phyloP scores from a whole-genome alignment of 1,284 basidiomycete genomes.

The Xerocomus amazonicus region DNA sequence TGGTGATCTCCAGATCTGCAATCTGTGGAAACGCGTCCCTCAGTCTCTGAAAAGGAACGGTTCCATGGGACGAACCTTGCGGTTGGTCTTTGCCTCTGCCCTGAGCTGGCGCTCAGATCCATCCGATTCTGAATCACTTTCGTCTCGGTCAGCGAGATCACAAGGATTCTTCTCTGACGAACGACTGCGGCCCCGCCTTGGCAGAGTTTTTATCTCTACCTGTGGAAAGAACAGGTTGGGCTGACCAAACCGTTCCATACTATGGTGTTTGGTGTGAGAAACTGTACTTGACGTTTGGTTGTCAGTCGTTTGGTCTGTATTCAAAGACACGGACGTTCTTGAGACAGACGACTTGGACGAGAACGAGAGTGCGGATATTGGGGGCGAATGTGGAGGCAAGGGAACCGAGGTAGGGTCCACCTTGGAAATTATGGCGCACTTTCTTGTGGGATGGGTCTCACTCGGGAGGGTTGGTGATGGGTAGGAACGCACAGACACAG shows the following conservation, averaged over 20 bases:
- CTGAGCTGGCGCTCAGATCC: constrained; percentile 53
- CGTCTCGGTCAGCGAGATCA: constrained; percentile 5
- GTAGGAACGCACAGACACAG: constrained; percentile 31
- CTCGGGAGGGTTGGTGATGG: constrained; percentile 36
- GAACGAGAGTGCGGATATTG: constrained; percentile 63
- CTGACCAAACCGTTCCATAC: constrained; percentile 12
- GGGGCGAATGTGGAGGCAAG: constrained; percentile 63
- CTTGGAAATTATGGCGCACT: constrained; percentile 30
- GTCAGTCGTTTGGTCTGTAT: constrained; percentile 34
- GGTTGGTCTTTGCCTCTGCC: constrained; percentile 70
- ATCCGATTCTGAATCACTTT: constrained; percentile 34
- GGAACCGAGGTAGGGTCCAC: constrained; percentile 55
- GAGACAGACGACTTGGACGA: constrained; percentile 67
- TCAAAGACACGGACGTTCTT: constrained; percentile 43
- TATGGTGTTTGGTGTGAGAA: constrained; percentile 11
- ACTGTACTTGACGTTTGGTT: constrained; percentile 22
- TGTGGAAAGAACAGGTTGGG: constrained; percentile 10
- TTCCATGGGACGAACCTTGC: constrained; percentile 53
- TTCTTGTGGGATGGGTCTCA: constrained; percentile 31
- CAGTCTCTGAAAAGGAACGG: constrained; percentile 1
- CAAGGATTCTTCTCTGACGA: constrained; percentile 18
- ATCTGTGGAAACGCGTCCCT: constrained; percentile 50
- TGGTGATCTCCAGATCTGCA: constrained; percentile 79
- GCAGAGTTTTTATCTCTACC: constrained; percentile 1
- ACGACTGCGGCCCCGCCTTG: constrained; percentile 20